Evolutionary conservation across 805 yeast species (phyloP).

Genomic region (Candida boidinii): DNA sequence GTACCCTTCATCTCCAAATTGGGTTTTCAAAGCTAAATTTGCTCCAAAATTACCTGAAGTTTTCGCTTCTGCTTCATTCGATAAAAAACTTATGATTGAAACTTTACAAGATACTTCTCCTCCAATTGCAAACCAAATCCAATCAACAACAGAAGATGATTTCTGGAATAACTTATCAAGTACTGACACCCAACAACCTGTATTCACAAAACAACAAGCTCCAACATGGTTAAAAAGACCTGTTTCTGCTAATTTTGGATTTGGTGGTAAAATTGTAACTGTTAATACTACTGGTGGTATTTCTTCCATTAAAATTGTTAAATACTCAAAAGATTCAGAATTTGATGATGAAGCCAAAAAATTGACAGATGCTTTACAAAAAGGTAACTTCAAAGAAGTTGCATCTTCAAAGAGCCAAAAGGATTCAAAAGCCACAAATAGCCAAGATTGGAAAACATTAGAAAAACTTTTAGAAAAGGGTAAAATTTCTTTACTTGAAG

Average conservation of each 20-base stretch:
- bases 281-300: constrained; percentile 29
- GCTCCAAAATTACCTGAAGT: constrained; percentile 85
- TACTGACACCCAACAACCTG: constrained; percentile 65
- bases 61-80: constrained; percentile 83
- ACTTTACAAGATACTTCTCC: constrained; percentile 81
- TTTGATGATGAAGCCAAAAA: constrained; percentile 27
- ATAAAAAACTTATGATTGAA: constrained; percentile 74
- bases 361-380: constrained; percentile 49
- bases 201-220: constrained; percentile 65
- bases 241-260: constrained; percentile 74
- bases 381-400: constrained; percentile 43
- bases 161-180: constrained; percentile 78
- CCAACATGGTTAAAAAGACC: constrained; percentile 84
- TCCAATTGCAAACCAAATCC: constrained; percentile 36
- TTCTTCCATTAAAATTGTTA: constrained; percentile 32
- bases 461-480: constrained; percentile 43
- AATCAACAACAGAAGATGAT: constrained; percentile 51
- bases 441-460: constrained; percentile 56
- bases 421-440: constrained; percentile 25
- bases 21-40: constrained; percentile 86
- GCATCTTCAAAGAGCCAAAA: constrained; percentile 43
- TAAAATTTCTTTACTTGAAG: constrained; percentile 39
- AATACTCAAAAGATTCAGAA: constrained; percentile 29
- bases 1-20: constrained; percentile 86
- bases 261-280: constrained; percentile 80